Conservation (phyloP, 805 yeast genomes). For the Sungouiozyma intestinalis region DNA sequence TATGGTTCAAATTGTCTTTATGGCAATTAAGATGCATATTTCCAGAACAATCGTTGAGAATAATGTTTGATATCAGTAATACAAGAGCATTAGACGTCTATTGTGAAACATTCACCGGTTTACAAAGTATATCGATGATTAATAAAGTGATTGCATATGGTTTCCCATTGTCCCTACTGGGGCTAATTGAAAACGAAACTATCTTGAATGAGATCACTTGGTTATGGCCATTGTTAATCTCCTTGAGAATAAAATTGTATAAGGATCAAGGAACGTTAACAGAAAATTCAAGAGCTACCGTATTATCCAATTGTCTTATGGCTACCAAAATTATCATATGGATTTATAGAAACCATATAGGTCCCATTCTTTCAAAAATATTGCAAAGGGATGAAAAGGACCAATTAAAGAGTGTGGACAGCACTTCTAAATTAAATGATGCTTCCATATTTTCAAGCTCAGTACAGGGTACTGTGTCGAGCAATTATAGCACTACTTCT, state of each 20-base stretch:
- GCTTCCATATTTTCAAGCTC: too few relatives aligned
- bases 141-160: slow-evolving; percentile 15
- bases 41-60: slow-evolving; percentile 18
- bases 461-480: too few relatives aligned
- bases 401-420: too few relatives aligned
- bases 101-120: slow-evolving; percentile 14
- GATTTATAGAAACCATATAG: not conserved
- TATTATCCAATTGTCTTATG: slow-evolving; percentile 3
- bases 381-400: not conserved
- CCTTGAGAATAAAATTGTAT: slow-evolving; percentile 7
- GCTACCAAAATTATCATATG: not conserved
- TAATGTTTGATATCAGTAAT: slow-evolving; percentile 17
- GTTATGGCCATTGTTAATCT: slow-evolving; percentile 11
- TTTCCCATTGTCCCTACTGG: slow-evolving; percentile 12
- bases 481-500: not conserved
- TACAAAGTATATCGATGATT: slow-evolving; percentile 10
- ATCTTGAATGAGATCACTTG: slow-evolving; percentile 8
- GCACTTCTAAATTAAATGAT: too few relatives aligned
- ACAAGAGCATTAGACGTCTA: slow-evolving; percentile 23
- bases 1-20: slow-evolving; percentile 16
- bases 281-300: not conserved
- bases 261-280: not conserved
- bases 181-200: slow-evolving; percentile 3
- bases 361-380: not conserved
- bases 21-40: slow-evolving; percentile 22